Evolutionary conservation across 2,329 filamentous ascomycete species (phyloP).

Genomic region (Penicillium sp.): DNA sequence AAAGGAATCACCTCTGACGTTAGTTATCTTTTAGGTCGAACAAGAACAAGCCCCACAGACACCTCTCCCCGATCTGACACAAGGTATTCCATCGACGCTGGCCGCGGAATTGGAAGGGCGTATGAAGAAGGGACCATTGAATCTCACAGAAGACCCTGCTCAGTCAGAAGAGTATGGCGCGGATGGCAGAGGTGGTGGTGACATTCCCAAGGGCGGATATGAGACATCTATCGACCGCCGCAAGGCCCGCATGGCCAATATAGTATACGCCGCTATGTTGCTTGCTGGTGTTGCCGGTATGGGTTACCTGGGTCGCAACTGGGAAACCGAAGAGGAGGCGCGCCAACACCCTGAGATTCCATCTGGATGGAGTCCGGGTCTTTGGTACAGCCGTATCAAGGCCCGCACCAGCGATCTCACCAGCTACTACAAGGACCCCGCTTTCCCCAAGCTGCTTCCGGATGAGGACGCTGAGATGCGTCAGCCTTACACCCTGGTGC

Average conservation of each 20-base stretch:
- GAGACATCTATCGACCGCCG: constrained; percentile 86
- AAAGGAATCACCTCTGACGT: constrained; percentile 10
- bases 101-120: constrained; percentile 67
- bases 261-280: constrained; percentile 65
- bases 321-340: constrained; percentile 74
- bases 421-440: constrained; percentile 93
- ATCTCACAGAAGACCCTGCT: constrained; percentile 55
- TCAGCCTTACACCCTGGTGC: constrained; percentile 86
- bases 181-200: constrained; percentile 56
- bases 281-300: constrained; percentile 58
- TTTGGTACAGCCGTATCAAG: constrained; percentile 79
- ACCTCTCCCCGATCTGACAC: constrained; percentile 85
- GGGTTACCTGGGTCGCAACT: constrained; percentile 81
- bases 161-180: constrained; percentile 48
- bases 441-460: constrained; percentile 87
- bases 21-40: constrained; percentile 32
- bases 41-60: constrained; percentile 51
- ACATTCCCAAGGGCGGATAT: constrained; percentile 75
- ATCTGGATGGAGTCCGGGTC: constrained; percentile 71
- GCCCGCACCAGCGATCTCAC: constrained; percentile 74
- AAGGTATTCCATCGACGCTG: constrained; percentile 89
- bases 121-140: constrained; percentile 44
- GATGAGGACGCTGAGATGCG: constrained; percentile 70
- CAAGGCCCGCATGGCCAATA: constrained; percentile 72
- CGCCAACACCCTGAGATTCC: constrained; percentile 68